Evolutionary conservation across 2,329 filamentous ascomycete species (phyloP).

Genomic region (Thielaviopsis ethacetica): DNA sequence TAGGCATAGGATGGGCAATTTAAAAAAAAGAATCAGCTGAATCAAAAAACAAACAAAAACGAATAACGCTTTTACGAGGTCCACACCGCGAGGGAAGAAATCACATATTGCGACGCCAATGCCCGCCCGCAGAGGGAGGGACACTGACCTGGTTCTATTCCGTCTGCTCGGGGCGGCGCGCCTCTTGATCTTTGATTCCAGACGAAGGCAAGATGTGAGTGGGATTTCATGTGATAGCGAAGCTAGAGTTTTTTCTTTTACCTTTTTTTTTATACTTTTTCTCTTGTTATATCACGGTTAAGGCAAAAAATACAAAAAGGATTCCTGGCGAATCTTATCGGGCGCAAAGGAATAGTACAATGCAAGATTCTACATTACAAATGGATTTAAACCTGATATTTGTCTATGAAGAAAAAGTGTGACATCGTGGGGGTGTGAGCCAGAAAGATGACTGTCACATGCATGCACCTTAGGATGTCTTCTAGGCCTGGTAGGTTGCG

Average conservation of each 20-base stretch:
- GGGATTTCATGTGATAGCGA: neutral
- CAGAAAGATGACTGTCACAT: too few relatives aligned
- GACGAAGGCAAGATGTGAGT: neutral
- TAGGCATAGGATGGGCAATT: conserved; percentile 13
- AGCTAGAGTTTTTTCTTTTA: neutral
- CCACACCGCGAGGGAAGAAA: neutral
- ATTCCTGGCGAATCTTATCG: neutral
- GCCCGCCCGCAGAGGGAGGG: neutral
- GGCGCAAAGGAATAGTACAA: neutral
- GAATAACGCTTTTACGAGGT: conserved; percentile 9
- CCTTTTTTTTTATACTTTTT: neutral
- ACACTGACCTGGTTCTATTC: neutral
- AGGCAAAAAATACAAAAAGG: neutral
- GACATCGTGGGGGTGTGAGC: too few relatives aligned
- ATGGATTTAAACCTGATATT: neutral
- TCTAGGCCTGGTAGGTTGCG: too few relatives aligned
- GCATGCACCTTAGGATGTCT: too few relatives aligned
- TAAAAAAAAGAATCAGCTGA: conserved; percentile 13
- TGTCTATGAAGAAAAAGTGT: neutral
- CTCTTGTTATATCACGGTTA: neutral
- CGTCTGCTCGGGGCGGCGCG: neutral
- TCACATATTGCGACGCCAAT: neutral
- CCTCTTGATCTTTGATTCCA: neutral
- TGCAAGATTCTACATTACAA: neutral
- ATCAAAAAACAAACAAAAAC: conserved; percentile 12